phyloP scores from a whole-genome alignment of 2,329 filamentous ascomycete genomes.

The Pleoardoris graminearum region DNA sequence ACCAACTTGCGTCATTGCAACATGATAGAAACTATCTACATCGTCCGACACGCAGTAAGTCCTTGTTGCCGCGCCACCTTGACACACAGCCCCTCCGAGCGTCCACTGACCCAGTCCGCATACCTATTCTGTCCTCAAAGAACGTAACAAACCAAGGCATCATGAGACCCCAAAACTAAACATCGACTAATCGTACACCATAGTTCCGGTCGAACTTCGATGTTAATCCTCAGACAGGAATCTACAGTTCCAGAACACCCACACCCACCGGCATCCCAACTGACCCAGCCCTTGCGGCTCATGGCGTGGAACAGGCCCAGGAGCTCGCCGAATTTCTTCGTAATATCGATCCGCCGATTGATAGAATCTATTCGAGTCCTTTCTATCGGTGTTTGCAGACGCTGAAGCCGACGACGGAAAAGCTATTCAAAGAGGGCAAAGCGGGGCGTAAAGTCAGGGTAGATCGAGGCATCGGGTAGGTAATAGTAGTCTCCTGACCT shows the following conservation, averaged over 20 bases:
- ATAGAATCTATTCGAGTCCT: constrained; percentile 68
- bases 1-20: constrained; percentile 2
- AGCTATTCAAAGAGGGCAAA: constrained; percentile 34
- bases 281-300: constrained; percentile 83
- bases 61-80: constrained; percentile 16
- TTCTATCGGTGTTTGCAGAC: constrained; percentile 49
- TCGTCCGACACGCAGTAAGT: constrained; percentile 57
- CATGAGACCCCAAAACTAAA: constrained; percentile 14
- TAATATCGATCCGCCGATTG: constrained; percentile 66
- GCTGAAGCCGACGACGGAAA: constrained; percentile 44
- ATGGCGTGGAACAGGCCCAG: constrained; percentile 81
- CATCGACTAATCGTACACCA: constrained; percentile 24
- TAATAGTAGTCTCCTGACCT: constrained; percentile 1
- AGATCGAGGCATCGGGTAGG: constrained; percentile 58
- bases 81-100: constrained; percentile 11
- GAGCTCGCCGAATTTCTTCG: constrained; percentile 72
- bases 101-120: constrained; percentile 8
- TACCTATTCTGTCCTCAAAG: constrained; percentile 2
- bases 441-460: constrained; percentile 51
- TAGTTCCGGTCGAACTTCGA: constrained; percentile 88
- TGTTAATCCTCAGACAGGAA: constrained; percentile 78
- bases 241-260: constrained; percentile 67
- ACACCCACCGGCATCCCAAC: constrained; percentile 87
- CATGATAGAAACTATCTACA: constrained; percentile 54
- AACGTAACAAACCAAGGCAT: not conserved